Conservation (phyloP, 805 yeast species). For the Zygotorulaspora sp. region DNA sequence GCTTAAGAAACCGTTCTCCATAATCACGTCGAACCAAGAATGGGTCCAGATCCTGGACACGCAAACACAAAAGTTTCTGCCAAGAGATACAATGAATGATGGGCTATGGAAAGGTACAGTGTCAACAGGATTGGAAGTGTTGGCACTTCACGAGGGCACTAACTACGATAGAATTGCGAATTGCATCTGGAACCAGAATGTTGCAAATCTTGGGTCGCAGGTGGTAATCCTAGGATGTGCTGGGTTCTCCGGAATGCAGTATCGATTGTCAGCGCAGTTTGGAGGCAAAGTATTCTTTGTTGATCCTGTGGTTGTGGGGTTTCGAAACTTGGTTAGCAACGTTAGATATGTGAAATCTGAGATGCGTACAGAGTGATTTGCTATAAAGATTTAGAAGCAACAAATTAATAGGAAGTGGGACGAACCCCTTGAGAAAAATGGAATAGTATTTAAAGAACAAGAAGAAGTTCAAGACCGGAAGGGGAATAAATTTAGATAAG, state of each 20-base stretch:
- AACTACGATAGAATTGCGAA: constrained; percentile 16
- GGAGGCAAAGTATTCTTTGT: constrained; percentile 8
- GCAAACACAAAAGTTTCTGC: constrained; percentile 11
- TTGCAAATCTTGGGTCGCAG: constrained; percentile 13
- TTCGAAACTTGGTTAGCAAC: constrained; percentile 8
- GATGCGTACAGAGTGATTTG: too few relatives aligned
- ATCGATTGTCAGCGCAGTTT: constrained; percentile 7
- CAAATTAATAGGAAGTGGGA: too few relatives aligned
- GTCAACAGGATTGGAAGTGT: constrained; percentile 22
- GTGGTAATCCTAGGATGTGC: constrained; percentile 28
- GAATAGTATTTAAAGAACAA: too few relatives aligned
- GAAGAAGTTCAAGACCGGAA: too few relatives aligned
- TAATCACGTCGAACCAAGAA: constrained; percentile 26
- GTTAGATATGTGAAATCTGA: constrained; percentile 6
- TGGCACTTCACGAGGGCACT: constrained; percentile 16
- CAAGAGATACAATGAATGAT: constrained; percentile 4
- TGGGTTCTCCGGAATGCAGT: constrained; percentile 26
- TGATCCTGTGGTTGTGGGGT: constrained; percentile 14
- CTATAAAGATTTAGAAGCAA: too few relatives aligned
- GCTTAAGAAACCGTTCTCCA: constrained; percentile 18
- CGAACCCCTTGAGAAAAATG: too few relatives aligned
- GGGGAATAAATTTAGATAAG: too few relatives aligned
- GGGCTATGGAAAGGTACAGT: constrained; percentile 24
- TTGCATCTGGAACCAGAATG: constrained; percentile 18
- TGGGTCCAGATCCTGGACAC: constrained; percentile 23